phyloP scores from a whole-genome alignment of 305 asterid species.

The Fraxinus velutina region DNA sequence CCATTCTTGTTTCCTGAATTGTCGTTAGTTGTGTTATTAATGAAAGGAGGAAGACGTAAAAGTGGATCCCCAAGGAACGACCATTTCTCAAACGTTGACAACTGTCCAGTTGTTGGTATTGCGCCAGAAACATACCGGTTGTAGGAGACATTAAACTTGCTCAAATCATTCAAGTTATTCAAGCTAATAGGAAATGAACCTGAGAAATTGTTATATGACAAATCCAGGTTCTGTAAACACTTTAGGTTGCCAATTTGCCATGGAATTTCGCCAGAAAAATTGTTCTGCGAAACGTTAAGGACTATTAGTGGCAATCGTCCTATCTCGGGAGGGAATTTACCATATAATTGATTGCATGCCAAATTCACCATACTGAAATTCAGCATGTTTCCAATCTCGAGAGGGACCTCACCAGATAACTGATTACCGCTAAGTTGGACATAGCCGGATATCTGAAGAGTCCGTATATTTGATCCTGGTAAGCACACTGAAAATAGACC shows the following conservation, averaged over 20 bases:
- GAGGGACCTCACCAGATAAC: slow-evolving; percentile 62
- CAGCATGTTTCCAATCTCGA: slow-evolving; percentile 63
- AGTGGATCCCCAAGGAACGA: slow-evolving; percentile 71
- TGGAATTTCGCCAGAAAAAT: slow-evolving; percentile 69
- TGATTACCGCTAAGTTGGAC: slow-evolving; percentile 67
- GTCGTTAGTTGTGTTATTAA: slow-evolving; percentile 34
- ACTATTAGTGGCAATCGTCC: slow-evolving; percentile 60
- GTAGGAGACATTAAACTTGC: slow-evolving; percentile 85
- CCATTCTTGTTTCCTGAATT: neutral
- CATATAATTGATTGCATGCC: slow-evolving; percentile 55
- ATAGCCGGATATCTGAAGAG: slow-evolving; percentile 59
- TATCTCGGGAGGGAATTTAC: slow-evolving; percentile 53
- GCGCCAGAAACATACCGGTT: slow-evolving; percentile 62
- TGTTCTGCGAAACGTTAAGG: slow-evolving; percentile 55
- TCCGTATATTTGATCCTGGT: slow-evolving; percentile 53
- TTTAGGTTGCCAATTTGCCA: slow-evolving; percentile 60
- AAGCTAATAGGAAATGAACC: slow-evolving; percentile 65
- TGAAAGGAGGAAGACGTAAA: slow-evolving; percentile 63
- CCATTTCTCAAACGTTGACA: slow-evolving; percentile 74
- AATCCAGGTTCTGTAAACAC: slow-evolving; percentile 74
- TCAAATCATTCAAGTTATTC: slow-evolving; percentile 61
- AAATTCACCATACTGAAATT: slow-evolving; percentile 82
- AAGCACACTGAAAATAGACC: slow-evolving; percentile 76
- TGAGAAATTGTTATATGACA: slow-evolving; percentile 78
- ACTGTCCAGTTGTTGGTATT: slow-evolving; percentile 63